phyloP scores from a whole-genome alignment of 352 stramenopile species.

The Phytophthora tubulina region DNA sequence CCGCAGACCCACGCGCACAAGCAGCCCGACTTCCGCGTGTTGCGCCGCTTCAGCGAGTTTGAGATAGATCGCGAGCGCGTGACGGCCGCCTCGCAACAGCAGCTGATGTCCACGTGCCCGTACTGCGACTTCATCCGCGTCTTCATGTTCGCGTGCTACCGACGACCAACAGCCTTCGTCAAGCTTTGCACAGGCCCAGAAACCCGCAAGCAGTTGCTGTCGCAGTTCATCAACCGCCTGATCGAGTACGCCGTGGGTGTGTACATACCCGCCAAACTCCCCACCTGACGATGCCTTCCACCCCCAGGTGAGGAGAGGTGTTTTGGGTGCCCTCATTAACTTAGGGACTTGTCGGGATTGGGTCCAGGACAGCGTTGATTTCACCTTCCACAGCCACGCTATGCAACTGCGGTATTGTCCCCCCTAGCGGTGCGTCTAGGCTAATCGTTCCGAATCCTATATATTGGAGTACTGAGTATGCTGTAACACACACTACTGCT shows the following conservation, averaged over 20 bases:
- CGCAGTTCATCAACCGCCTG: conserved; percentile 49
- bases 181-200: conserved; percentile 43
- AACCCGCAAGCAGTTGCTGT: conserved; percentile 51
- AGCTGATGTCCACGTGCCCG: conserved; percentile 32
- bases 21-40: conserved; percentile 39
- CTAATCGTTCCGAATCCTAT: too few species aligned
- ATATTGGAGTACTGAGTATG: too few species aligned
- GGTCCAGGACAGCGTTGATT: too few species aligned
- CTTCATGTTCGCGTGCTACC: conserved; percentile 45
- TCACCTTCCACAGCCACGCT: too few species aligned
- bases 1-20: neutral
- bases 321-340: too few species aligned
- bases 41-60: conserved; percentile 45
- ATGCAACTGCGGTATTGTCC: too few species aligned
- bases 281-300: too few species aligned
- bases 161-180: conserved; percentile 44
- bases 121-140: conserved; percentile 45
- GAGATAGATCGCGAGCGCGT: conserved; percentile 38
- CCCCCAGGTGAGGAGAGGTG: too few species aligned
- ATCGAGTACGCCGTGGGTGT: conserved; percentile 41
- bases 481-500: too few species aligned
- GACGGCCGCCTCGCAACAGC: conserved; percentile 30
- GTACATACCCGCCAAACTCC: too few species aligned
- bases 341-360: too few species aligned
- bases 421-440: too few species aligned